Percentiles rank a stretch among this genome's conserved stretches.
Evolutionary conservation across 1,284 basidiomycete genomes (phyloP).

Genomic region (Dichomitus squalens): DNA sequence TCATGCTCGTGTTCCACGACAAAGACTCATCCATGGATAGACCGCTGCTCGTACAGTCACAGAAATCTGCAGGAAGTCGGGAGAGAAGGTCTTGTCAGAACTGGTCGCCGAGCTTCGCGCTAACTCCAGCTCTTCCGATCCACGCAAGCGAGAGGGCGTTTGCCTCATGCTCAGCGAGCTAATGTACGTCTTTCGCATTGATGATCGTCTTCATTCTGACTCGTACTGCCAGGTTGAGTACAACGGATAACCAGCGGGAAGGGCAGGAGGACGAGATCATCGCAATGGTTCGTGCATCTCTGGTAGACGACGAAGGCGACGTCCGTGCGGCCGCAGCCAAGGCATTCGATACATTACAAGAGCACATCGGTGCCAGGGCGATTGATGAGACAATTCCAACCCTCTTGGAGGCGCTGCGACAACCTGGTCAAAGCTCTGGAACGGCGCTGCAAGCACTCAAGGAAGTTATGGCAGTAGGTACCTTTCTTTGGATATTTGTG

Average conservation of each 20-base stretch:
- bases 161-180: conserved; percentile 89
- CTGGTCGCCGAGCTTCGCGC: conserved; percentile 78
- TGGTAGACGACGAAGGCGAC: conserved; percentile 86
- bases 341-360: conserved; percentile 94
- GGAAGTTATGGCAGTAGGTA: conserved; percentile 90
- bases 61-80: conserved; percentile 95
- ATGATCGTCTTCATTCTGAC: neutral
- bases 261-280: conserved; percentile 93
- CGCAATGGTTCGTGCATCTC: conserved; percentile 78
- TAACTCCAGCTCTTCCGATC: conserved; percentile 72
- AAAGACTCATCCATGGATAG: conserved; percentile 39
- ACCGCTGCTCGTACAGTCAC: conserved; percentile 85
- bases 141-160: conserved; percentile 84
- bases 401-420: conserved; percentile 88
- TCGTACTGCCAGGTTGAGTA: conserved; percentile 65
- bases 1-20: neutral
- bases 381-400: conserved; percentile 98
- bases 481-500: neutral
- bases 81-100: conserved; percentile 89
- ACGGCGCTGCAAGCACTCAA: conserved; percentile 93
- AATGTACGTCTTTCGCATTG: conserved; percentile 54
- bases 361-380: conserved; percentile 86
- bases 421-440: conserved; percentile 88
- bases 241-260: conserved; percentile 86
- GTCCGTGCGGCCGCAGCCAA: conserved; percentile 94